Base-by-base conservation (phyloP, 1,284 basidiomycete species). In the Leccinum proximum region DNA sequence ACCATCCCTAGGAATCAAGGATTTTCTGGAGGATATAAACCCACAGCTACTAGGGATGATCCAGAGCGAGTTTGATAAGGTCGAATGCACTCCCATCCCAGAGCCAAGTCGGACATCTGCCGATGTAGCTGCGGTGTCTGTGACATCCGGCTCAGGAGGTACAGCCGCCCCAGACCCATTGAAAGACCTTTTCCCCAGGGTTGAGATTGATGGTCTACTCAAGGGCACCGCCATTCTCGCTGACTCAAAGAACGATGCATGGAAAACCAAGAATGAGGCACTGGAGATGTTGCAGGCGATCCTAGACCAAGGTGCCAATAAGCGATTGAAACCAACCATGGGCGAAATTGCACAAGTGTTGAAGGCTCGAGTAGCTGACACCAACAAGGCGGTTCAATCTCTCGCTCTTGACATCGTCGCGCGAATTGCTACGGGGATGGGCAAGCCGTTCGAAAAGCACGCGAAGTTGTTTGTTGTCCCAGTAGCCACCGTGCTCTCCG, bases 181-280 rank as follows among this genome's bases (percentile, higher is more conserved):
- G 68, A 97, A 98, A 72, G 95, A 98, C 64, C 82, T 99, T 30
- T 96, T 98, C 73, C 97, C 97, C 18, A 88, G 97, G 35, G 93
- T 98, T 37, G 97, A 99, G 70, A 81, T 99, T 59, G 97, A 99
- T 70, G 84, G 87, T 64, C 78, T 99, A 30, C 80, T 99, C 48
- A 90, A 92, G 66, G 88, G 90, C n/a, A 93, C 94, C 0, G 87
- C 87, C 2, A 91, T 98, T 59, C 78, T 96, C 35, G 81, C 87
- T 1, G 93, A 95, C 71, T 84, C 89, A 10, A 93, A 93, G 78
- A 94, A 88, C 69, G 97, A 98, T 70, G 89, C 94, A 0, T 99
- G 97, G 97, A 99, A 99, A 79, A 89, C 87, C 6, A 92, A 97
- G 79, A 99, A 99, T 77, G 97, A 98, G 73, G 96, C 93, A 1